These are phyloP conservation scores for Cadophora malorum DNA, from an alignment of 2,329 filamentous ascomycete species.

Conservation along the genomic window DNA sequence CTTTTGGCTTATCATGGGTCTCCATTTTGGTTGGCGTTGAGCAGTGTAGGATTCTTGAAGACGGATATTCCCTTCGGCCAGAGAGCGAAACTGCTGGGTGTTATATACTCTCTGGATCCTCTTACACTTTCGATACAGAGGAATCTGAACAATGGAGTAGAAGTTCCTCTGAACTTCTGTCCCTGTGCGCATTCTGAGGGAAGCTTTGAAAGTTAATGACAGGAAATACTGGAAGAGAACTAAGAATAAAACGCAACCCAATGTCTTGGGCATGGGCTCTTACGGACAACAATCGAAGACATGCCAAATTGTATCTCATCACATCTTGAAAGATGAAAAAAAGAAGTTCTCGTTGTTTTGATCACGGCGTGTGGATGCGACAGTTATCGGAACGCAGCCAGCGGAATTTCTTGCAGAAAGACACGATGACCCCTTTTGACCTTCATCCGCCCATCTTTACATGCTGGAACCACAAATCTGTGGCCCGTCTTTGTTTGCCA, in stretches of 20 bases:
- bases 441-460: background rate
- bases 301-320: background rate
- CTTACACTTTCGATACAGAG: background rate
- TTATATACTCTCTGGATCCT: background rate
- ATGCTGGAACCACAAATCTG: conserved; percentile 9
- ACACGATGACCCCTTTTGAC: background rate
- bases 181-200: background rate
- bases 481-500: conserved; percentile 1
- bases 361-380: background rate
- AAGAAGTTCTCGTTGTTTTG: background rate
- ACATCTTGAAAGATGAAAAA: background rate
- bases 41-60: background rate
- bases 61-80: background rate
- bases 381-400: background rate
- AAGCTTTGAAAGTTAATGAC: background rate
- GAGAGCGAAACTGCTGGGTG: background rate
- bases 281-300: background rate
- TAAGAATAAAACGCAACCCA: background rate
- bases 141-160: background rate
- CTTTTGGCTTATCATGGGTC: background rate
- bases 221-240: background rate
- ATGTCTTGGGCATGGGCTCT: background rate
- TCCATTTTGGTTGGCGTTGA: background rate
- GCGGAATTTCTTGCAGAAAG: background rate
- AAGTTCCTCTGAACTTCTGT: background rate